Conservation (phyloP, 2,329 filamentous ascomycete species). For the Knufia petricola region DNA sequence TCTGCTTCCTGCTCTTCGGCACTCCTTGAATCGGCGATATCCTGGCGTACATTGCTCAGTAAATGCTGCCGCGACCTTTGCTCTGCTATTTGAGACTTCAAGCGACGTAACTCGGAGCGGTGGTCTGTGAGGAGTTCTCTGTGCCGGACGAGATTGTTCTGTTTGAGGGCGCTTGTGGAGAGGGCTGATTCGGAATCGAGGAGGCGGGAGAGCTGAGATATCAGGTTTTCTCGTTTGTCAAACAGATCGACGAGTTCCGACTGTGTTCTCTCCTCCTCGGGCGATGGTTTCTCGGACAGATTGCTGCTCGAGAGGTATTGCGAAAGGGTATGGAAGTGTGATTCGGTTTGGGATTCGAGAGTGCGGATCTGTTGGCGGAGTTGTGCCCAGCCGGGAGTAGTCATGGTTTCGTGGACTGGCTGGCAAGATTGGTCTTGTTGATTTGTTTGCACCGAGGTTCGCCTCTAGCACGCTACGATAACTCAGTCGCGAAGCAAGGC, state of each 20-base stretch:
- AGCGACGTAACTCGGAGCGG: constrained; percentile 66
- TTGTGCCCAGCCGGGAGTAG: constrained; percentile 77
- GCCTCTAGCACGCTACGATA: too few relatives aligned
- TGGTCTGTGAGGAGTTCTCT: constrained; percentile 84
- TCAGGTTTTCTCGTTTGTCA: constrained; percentile 72
- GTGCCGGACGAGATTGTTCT: constrained; percentile 86
- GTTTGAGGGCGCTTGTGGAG: constrained; percentile 86
- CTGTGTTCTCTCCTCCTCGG: constrained; percentile 74
- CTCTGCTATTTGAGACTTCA: constrained; percentile 63
- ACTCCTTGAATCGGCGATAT: constrained; percentile 81
- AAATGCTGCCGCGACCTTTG: constrained; percentile 82
- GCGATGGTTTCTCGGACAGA: constrained; percentile 71
- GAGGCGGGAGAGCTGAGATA: constrained; percentile 73
- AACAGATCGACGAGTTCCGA: constrained; percentile 73
- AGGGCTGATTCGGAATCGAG: constrained; percentile 86
- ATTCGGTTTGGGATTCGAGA: constrained; percentile 88
- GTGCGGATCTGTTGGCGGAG: constrained; percentile 83
- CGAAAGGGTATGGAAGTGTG: constrained; percentile 61
- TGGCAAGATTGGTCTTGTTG: too few relatives aligned
- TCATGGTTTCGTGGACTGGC: constrained; percentile 10
- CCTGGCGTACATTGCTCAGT: constrained; percentile 77
- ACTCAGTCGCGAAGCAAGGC: too few relatives aligned
- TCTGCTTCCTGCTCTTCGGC: constrained; percentile 76
- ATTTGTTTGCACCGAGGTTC: too few relatives aligned
- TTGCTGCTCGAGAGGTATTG: constrained; percentile 76